Evolutionary conservation across 208 protist species (phyloP).

Genomic region (Crithidia mellificae): DNA sequence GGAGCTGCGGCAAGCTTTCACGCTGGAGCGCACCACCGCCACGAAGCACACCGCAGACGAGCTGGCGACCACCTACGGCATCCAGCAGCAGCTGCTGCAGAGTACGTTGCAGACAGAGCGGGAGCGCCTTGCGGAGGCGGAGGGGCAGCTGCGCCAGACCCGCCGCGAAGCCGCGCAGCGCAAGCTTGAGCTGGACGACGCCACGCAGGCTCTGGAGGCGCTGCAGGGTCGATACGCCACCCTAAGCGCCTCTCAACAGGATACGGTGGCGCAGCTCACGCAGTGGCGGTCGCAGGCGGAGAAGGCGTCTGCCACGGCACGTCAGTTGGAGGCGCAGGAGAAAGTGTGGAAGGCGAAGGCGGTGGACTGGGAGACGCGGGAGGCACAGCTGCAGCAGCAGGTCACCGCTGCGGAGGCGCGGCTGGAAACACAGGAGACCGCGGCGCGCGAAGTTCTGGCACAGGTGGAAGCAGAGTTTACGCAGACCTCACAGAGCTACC

Average conservation of each 20-base stretch:
- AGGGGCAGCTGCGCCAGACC: constrained; percentile 34
- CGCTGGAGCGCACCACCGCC: constrained; percentile 42
- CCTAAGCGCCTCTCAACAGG: constrained; percentile 12
- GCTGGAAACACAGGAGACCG: constrained; percentile 44
- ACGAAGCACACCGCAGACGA: constrained; percentile 56
- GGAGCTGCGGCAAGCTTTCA: constrained; percentile 48
- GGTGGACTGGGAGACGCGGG: constrained; percentile 28
- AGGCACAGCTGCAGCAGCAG: constrained; percentile 34
- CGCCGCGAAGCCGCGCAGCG: constrained; percentile 29
- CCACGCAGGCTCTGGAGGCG: constrained; percentile 12
- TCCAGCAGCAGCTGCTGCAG: constrained; percentile 57
- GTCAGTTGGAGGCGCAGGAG: constrained; percentile 26
- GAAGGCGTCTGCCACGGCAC: constrained; percentile 13
- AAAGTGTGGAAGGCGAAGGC: constrained; percentile 33
- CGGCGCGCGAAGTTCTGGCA: constrained; percentile 43
- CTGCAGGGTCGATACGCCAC: constrained; percentile 11
- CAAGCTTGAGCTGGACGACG: constrained; percentile 17
- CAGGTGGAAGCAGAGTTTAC: constrained; percentile 79
- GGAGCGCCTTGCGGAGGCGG: constrained; percentile 36
- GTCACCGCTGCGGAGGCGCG: constrained; percentile 30
- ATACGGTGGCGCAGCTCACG: constrained; percentile 19
- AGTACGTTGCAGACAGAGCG: constrained; percentile 55
- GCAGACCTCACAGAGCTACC: constrained; percentile 57
- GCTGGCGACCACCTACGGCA: constrained; percentile 49
- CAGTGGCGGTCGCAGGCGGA: constrained; percentile 24